Evolutionary conservation across 2,329 filamentous ascomycete genomes (phyloP).

Genomic region (Fusarium tuaranense): DNA sequence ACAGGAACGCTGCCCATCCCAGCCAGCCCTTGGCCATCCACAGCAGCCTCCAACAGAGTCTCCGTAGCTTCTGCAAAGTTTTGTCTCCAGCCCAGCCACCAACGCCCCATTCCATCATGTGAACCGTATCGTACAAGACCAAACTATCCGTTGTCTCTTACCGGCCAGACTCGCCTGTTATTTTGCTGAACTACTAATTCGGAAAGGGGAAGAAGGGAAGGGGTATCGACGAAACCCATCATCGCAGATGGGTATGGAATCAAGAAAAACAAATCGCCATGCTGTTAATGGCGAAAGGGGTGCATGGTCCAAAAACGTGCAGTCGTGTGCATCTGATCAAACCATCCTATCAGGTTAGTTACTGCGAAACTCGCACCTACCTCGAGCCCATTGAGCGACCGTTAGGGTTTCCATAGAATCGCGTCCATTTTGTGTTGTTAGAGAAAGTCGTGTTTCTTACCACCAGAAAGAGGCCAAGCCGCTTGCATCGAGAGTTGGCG

Average conservation of each 20-base stretch:
- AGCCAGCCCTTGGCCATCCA: conserved; percentile 2
- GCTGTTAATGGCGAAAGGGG: conserved; percentile 1
- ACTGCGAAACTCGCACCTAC: conserved; percentile 29
- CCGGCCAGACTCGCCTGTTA: conserved; percentile 20
- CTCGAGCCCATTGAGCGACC: conserved; percentile 3
- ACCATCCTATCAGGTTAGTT: conserved; percentile 38
- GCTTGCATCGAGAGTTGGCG: conserved; percentile 6
- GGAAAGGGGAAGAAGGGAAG: conserved; percentile 19
- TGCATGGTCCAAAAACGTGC: background rate
- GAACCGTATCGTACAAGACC: conserved; percentile 33
- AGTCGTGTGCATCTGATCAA: conserved; percentile 13
- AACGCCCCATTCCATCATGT: conserved; percentile 37
- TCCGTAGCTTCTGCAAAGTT: conserved; percentile 21
- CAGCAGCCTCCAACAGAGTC: conserved; percentile 3
- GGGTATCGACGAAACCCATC: conserved; percentile 42
- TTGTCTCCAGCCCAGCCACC: conserved; percentile 12
- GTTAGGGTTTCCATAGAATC: background rate
- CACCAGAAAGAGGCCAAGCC: conserved; percentile 29
- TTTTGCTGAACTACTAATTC: conserved; percentile 25
- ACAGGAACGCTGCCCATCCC: conserved; percentile 14
- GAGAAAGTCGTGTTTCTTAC: conserved; percentile 37
- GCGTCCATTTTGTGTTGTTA: conserved; percentile 11
- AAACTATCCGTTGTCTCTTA: conserved; percentile 28
- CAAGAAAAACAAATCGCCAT: conserved; percentile 23
- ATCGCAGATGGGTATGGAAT: conserved; percentile 21